Base-by-base conservation (phyloP, 345 rosid species). In the Psidium guajava region DNA sequence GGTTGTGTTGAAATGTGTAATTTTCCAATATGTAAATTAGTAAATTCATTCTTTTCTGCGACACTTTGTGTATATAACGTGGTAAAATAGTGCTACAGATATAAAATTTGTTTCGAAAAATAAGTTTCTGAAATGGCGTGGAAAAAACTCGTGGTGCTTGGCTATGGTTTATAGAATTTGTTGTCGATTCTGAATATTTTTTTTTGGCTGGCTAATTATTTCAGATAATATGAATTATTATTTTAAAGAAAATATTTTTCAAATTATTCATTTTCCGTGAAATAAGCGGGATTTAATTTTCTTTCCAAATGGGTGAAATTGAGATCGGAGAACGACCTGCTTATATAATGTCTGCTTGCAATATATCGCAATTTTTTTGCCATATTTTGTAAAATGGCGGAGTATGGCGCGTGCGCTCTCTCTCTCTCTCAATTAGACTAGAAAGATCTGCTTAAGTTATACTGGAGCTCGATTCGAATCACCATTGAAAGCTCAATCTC, bases 151-250 rank as follows among this genome's bases (percentile, higher is more conserved):
- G 13, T 61, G 5, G 75, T 11, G 47, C 77, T 32, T 24, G 77
- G 32, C 36, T 69, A 18, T 69, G 47, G 24, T 69, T 44, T 3
- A 4, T 36, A n/a, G 51, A 49, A 49, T 49, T 49, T 49, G 2
- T 9, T 9, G 51, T 10, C 12, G 51, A 49, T 49, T 9, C 12
- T 49, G 51, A 49, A 47, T 47, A n/a, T 47, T 47, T 47, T 49
- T 8, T 49, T 49, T 49, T 10, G 1, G 9, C 9, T 10, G 51
- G 3, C 9, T 10, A 49, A 49, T 49, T 49, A 49, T 49, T 49
- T 49, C 9, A 49, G 2, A 49, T 49, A 49, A 49, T 49, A 49
- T 0, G 27, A 14, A 13, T 1, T 3, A 6, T 27, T 0, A 0
- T 3, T 14, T 13, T 61, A 13, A 27, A 0, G 3, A 27, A 59